Evolutionary conservation across 768 basidiomycete genomes (phyloP).

Genomic region (Strobilomyces confusus): DNA sequence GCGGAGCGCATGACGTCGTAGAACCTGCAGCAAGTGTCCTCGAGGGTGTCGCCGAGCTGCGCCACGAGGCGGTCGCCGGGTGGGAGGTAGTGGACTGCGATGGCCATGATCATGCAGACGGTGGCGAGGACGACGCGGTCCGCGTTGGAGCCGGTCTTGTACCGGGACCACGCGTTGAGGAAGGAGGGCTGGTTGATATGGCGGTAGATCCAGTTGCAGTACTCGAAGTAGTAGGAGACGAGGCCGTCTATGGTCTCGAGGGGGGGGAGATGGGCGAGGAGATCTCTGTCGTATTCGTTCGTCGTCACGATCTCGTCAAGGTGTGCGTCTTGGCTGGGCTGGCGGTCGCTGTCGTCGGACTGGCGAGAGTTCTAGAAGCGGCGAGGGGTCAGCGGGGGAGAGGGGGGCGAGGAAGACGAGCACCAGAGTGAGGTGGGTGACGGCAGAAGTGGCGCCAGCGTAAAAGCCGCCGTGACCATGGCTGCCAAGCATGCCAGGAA

Average conservation of each 20-base stretch:
- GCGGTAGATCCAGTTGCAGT: conserved; percentile 85
- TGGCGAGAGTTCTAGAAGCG: conserved; percentile 39
- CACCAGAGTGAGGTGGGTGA: conserved; percentile 65
- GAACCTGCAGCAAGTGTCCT: conserved; percentile 61
- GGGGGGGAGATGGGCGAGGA: conserved; percentile 61
- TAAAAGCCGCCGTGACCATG: conserved; percentile 68
- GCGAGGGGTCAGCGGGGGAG: conserved; percentile 12
- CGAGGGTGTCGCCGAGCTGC: conserved; percentile 46
- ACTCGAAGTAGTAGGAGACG: conserved; percentile 75
- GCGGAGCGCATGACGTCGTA: conserved; percentile 66
- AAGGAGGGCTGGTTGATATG: conserved; percentile 68
- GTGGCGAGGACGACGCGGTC: conserved; percentile 71
- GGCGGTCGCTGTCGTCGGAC: conserved; percentile 51
- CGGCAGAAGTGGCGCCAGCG: conserved; percentile 74
- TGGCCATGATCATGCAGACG: conserved; percentile 70
- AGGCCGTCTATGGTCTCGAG: conserved; percentile 69
- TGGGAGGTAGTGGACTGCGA: conserved; percentile 71
- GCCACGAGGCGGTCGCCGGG: conserved; percentile 58
- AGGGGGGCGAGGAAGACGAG: conserved; percentile 11
- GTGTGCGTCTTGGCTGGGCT: conserved; percentile 45
- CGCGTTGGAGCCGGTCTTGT: conserved; percentile 60
- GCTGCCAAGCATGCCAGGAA: conserved; percentile 65
- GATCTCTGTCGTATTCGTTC: conserved; percentile 67
- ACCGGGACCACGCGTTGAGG: conserved; percentile 63
- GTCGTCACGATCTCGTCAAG: conserved; percentile 40